Evolutionary conservation across 2,329 filamentous ascomycete species (phyloP).

Genomic region (Claviceps quebecensis): DNA sequence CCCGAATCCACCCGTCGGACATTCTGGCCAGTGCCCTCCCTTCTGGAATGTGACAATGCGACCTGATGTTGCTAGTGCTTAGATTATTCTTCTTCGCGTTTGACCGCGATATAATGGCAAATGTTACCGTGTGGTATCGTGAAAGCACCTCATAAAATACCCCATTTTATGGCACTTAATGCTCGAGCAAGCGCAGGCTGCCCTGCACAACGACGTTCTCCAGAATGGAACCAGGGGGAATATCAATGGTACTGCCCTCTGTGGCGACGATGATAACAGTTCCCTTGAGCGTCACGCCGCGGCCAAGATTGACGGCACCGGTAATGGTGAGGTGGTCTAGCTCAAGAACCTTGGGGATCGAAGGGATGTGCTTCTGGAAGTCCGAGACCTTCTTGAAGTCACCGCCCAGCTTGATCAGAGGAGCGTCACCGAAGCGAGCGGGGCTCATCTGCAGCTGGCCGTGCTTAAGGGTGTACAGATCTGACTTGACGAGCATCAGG

Average conservation of each 20-base stretch:
- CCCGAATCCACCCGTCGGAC: too few relatives aligned
- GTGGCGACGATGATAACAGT: slow-evolving; percentile 98
- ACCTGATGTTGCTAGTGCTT: neutral
- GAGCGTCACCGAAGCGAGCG: slow-evolving; percentile 88
- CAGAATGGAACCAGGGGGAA: slow-evolving; percentile 88
- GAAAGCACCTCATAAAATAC: too few relatives aligned
- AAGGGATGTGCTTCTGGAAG: slow-evolving; percentile 78
- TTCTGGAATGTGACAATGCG: neutral
- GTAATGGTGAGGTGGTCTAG: slow-evolving; percentile 95
- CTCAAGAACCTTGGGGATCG: slow-evolving; percentile 82
- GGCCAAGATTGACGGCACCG: slow-evolving; percentile 89
- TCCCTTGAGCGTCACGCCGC: slow-evolving; percentile 90
- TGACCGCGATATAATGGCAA: neutral
- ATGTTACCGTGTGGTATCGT: neutral
- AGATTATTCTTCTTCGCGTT: neutral
- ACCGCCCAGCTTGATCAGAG: slow-evolving; percentile 93
- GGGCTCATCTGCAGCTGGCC: slow-evolving; percentile 95
- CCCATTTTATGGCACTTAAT: slow-evolving; percentile 26
- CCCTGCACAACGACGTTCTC: slow-evolving; percentile 99
- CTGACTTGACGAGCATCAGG: slow-evolving; percentile 98
- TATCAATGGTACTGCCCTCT: slow-evolving; percentile 94
- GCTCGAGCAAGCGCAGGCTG: slow-evolving; percentile 63
- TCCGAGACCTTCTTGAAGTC: slow-evolving; percentile 99
- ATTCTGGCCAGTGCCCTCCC: neutral
- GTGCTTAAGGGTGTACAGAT: slow-evolving; percentile 97